phyloP scores from a whole-genome alignment of 768 basidiomycete species.

The Boletus speciosus region DNA sequence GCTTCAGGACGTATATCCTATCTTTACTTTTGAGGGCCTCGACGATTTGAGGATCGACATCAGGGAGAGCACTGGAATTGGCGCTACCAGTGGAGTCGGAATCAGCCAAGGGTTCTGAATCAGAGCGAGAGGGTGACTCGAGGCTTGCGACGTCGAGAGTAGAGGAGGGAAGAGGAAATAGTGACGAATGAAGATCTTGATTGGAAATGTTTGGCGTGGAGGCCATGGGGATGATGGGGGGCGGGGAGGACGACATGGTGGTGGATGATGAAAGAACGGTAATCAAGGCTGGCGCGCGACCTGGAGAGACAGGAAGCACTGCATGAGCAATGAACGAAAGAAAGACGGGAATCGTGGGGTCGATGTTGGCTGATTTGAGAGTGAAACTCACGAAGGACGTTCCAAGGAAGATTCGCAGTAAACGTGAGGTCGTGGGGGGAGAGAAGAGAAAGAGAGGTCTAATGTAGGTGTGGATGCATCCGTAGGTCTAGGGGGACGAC shows the following conservation, averaged over 20 bases:
- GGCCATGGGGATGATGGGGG: conserved; percentile 10
- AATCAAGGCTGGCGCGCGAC: conserved; percentile 8
- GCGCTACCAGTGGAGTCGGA: conserved; percentile 25
- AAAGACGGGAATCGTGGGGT: background rate
- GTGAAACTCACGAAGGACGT: background rate
- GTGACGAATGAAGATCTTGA: conserved; percentile 10
- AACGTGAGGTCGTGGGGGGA: conserved; percentile 5
- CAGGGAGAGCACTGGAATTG: conserved; percentile 30
- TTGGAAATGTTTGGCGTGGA: conserved; percentile 9
- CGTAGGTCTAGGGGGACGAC: conserved; percentile 32
- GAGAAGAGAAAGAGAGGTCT: conserved; percentile 10
- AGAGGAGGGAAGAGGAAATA: conserved; percentile 12
- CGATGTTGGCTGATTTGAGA: conserved; percentile 8
- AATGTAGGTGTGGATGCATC: conserved; percentile 25
- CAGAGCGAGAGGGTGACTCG: conserved; percentile 20
- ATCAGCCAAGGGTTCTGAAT: conserved; percentile 29
- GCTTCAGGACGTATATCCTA: conserved; percentile 80
- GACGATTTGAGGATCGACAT: conserved; percentile 75
- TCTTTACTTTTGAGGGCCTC: conserved; percentile 88
- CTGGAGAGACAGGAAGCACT: background rate
- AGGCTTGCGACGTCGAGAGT: conserved; percentile 8
- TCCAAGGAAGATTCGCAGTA: conserved; percentile 1
- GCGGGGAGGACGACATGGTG: conserved; percentile 14
- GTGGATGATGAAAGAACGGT: background rate
- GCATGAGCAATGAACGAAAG: background rate